Evolutionary conservation across 73 alveolate species (phyloP).

Genomic region (Paramecium sonneborni): DNA sequence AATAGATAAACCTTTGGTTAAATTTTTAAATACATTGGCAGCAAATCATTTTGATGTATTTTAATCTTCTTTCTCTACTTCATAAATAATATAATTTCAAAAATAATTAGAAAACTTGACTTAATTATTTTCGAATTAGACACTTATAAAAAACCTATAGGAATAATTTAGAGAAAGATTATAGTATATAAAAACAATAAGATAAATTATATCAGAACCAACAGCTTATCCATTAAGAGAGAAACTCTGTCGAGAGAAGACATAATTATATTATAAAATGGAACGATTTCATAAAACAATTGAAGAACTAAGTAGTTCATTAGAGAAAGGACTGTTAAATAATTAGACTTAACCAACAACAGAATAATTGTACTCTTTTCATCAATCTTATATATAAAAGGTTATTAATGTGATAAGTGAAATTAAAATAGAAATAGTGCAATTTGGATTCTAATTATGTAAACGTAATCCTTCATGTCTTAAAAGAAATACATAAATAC

Average conservation of each 20-base stretch:
- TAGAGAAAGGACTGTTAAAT: not conserved
- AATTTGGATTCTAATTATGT: conserved; percentile 28
- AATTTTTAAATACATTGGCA: conserved; percentile 19
- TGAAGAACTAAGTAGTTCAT: not conserved
- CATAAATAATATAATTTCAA: not conserved
- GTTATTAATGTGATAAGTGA: not conserved
- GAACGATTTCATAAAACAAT: not conserved
- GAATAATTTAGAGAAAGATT: not conserved
- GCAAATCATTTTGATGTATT: not conserved
- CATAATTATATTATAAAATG: not conserved
- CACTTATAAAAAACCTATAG: not conserved
- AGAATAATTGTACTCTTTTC: not conserved
- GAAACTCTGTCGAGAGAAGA: conserved; percentile 29
- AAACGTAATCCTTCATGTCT: conserved; percentile 27
- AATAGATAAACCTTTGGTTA: not conserved
- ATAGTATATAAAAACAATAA: conserved; percentile 7
- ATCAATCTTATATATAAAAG: not conserved
- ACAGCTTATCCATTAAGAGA: conserved; percentile 40
- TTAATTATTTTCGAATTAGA: not conserved
- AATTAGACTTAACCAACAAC: not conserved
- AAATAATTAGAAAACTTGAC: not conserved
- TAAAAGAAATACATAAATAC: not conserved
- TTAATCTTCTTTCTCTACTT: not conserved
- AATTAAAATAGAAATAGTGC: not conserved
- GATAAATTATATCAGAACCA: conserved; percentile 6